Base-by-base conservation (phyloP, 2,329 filamentous ascomycete species). In the Chaetomium globosum region DNA sequence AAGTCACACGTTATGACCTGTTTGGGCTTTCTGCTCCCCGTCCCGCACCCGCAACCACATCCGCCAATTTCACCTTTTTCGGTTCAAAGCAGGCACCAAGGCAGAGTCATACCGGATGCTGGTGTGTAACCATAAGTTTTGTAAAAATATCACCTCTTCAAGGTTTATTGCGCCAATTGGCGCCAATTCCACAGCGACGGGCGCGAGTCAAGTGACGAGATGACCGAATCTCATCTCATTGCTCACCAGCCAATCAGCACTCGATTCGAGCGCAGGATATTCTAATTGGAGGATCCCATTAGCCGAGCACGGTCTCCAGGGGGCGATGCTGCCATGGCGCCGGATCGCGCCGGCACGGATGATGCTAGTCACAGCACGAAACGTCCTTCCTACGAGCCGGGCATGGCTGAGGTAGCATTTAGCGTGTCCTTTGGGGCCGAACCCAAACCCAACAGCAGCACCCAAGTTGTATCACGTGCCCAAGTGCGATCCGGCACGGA, bases 251-350 rank as follows among this genome's bases (percentile, higher is more conserved):
- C 56, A 58, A 58, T 58, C 36, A 46, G 26, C 8, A 21, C 2
- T 16, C 39, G 23, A 30, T 7, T 30, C 5, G 7, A 8, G 26
- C 3, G 19, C 39, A 4, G 10, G 19, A 58, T 13, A 58, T 58
- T 26, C 39, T n/a, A 6, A 58, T 58, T 48, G 39, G 56, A 46
- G 9, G 21, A 56, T 36, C 31, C 39, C 26, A 26, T n/a, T 16
- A 31, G 21, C 21, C 31, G 21, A 57, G 30, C 33, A 46, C 54
- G 54, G 43, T 28, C 8, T 46, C n/a, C 23, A 16, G 7, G 36
- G 48, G 39, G 56, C 56, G 19, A n/a, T 58, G 56, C 54, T 13
- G 21, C 39, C 56, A 46, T 31, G 56, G 36, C 56, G 16, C 12
- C 23, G 39, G 56, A 48, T 48, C 36, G 39, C 23, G 16, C 36